A percentile compares a stretch with the other conserved stretches of the same genome.
These are phyloP conservation scores for Pestalotiopsis sp. DNA, from an alignment of 2,329 filamentous ascomycete species.

Conservation along the genomic window DNA sequence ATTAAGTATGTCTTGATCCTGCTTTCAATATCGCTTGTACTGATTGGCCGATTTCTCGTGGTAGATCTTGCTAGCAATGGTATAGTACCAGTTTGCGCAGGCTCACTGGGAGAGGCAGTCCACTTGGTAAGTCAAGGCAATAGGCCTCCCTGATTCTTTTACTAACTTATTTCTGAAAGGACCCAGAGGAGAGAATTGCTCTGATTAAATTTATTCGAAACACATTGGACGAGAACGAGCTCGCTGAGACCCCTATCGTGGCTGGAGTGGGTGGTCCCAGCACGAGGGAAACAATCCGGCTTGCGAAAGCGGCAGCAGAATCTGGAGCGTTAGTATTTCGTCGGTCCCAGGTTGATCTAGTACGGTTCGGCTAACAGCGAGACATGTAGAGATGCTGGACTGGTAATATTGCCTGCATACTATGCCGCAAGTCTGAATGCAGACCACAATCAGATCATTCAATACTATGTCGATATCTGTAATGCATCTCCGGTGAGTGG, in stretches of 20 bases:
- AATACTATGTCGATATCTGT: constrained; percentile 28
- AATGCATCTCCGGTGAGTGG: constrained; percentile 24
- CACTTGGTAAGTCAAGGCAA: constrained; percentile 19
- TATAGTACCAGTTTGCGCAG: constrained; percentile 27
- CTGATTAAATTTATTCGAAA: constrained; percentile 24
- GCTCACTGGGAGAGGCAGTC: constrained; percentile 27
- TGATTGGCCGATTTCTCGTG: neutral
- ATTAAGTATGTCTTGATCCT: constrained; percentile 19
- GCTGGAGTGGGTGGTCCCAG: constrained; percentile 26
- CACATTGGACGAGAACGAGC: constrained; percentile 23
- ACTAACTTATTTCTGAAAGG: constrained; percentile 14
- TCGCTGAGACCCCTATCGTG: constrained; percentile 24
- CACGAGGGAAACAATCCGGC: constrained; percentile 25
- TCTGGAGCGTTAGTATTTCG: constrained; percentile 23
- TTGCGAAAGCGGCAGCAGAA: constrained; percentile 21
- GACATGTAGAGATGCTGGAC: constrained; percentile 23
- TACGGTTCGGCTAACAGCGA: neutral
- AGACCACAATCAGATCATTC: constrained; percentile 23
- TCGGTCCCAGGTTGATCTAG: neutral
- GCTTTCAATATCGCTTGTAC: neutral
- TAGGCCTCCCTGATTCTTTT: neutral
- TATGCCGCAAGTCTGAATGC: constrained; percentile 26
- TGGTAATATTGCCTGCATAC: constrained; percentile 28
- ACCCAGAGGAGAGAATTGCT: constrained; percentile 20
- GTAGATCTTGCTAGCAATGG: constrained; percentile 14